These are phyloP conservation scores for Sphenostylis stenocarpa DNA, from an alignment of 306 rosid genomes.

Conservation along the genomic window DNA sequence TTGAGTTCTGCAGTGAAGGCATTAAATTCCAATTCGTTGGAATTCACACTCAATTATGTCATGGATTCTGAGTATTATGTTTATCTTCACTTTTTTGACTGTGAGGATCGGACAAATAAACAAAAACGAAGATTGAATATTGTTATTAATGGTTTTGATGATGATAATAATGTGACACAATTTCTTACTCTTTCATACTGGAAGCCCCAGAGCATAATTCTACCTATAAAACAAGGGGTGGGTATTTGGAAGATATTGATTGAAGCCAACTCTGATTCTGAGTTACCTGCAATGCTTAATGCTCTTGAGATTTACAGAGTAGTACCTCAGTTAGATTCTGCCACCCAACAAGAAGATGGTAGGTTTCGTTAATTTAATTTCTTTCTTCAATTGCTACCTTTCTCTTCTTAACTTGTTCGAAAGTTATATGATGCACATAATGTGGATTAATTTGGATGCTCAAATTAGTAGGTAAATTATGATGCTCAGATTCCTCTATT, in stretches of 20 bases:
- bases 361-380: neutral
- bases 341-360: slow-evolving; percentile 19
- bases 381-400: neutral
- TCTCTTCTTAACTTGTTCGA: neutral
- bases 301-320: slow-evolving; percentile 22
- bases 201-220: neutral
- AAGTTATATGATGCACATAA: neutral
- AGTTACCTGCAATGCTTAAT: slow-evolving; percentile 24
- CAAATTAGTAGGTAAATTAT: neutral
- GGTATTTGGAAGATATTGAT: neutral
- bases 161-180: neutral
- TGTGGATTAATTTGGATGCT: neutral
- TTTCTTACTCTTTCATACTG: neutral
- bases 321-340: neutral
- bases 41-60: neutral
- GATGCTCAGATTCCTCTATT: no score
- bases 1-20: slow-evolving; percentile 2
- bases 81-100: slow-evolving; percentile 30
- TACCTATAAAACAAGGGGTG: neutral
- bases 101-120: neutral
- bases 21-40: neutral
- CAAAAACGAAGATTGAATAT: neutral
- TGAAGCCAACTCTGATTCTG: neutral
- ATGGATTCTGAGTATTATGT: neutral
- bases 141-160: neutral